phyloP scores from a whole-genome alignment of 169 alveolate species.

The Cystoisospora suis region DNA sequence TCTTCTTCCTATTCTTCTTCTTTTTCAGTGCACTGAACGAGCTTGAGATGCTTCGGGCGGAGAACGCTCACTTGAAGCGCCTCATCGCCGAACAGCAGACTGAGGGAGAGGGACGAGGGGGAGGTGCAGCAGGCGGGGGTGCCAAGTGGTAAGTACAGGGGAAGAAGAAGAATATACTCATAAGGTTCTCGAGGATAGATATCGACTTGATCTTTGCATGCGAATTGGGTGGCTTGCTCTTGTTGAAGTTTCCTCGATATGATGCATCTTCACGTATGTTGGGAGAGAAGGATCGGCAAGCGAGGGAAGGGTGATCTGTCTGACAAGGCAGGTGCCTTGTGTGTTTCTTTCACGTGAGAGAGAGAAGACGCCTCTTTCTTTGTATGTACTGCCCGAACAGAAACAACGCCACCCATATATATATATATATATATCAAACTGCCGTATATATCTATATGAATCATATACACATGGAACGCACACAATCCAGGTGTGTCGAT shows the following conservation, averaged over 20 bases:
- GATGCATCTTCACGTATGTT: too few species aligned
- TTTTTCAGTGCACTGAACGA: constrained; percentile 1
- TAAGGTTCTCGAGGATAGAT: too few species aligned
- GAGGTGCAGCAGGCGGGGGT: not conserved
- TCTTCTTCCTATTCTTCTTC: not conserved
- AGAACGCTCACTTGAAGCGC: constrained; percentile 12
- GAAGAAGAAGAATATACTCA: not conserved
- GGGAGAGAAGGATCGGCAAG: too few species aligned
- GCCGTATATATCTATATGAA: not conserved
- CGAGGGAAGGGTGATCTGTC: too few species aligned
- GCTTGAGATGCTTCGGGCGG: constrained; percentile 23
- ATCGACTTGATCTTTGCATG: too few species aligned
- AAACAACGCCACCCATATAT: not conserved
- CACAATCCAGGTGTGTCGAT: not conserved
- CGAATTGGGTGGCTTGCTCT: too few species aligned
- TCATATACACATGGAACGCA: not conserved
- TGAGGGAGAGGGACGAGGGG: not conserved
- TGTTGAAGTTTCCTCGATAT: too few species aligned
- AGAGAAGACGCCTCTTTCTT: too few species aligned
- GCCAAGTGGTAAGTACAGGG: not conserved
- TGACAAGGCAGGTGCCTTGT: too few species aligned
- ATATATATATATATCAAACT: too few species aligned
- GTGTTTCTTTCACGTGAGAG: too few species aligned
- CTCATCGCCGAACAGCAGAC: constrained; percentile 15
- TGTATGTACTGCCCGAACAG: not conserved